Conservation (phyloP, 352 stramenopile species). For the Globisporangium perplexum region DNA sequence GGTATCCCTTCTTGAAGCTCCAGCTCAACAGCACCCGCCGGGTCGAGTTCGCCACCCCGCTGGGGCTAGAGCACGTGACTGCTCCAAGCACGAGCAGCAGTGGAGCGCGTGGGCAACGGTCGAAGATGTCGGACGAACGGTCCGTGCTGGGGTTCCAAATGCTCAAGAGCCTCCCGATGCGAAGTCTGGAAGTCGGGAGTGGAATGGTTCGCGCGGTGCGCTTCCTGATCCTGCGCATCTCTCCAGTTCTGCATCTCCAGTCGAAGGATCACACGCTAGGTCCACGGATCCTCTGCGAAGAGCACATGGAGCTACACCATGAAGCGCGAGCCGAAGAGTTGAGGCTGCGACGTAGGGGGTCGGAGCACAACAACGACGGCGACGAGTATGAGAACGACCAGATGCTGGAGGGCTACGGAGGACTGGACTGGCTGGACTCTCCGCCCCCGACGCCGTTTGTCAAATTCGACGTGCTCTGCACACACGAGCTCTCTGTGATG, state of each 20-base stretch:
- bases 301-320: conserved; percentile 46
- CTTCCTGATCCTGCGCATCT: conserved; percentile 41
- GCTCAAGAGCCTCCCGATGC: conserved; percentile 60
- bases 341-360: conserved; percentile 2
- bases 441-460: conserved; percentile 53
- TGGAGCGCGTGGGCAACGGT: background rate
- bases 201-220: conserved; percentile 60
- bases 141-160: conserved; percentile 29
- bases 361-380: background rate
- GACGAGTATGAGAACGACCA: conserved; percentile 9
- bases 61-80: conserved; percentile 41
- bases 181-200: conserved; percentile 49
- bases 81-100: background rate
- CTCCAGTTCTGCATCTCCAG: conserved; percentile 58
- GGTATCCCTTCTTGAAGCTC: conserved; percentile 57
- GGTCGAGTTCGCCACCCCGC: conserved; percentile 27
- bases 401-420: conserved; percentile 7
- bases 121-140: conserved; percentile 3
- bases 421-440: conserved; percentile 18
- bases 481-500: conserved; percentile 20
- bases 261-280: conserved; percentile 54
- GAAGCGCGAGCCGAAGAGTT: conserved; percentile 33
- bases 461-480: conserved; percentile 61
- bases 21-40: conserved; percentile 65
- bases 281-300: conserved; percentile 59